Conservation (phyloP, 768 basidiomycete genomes). For the Roridomyces roridus region DNA sequence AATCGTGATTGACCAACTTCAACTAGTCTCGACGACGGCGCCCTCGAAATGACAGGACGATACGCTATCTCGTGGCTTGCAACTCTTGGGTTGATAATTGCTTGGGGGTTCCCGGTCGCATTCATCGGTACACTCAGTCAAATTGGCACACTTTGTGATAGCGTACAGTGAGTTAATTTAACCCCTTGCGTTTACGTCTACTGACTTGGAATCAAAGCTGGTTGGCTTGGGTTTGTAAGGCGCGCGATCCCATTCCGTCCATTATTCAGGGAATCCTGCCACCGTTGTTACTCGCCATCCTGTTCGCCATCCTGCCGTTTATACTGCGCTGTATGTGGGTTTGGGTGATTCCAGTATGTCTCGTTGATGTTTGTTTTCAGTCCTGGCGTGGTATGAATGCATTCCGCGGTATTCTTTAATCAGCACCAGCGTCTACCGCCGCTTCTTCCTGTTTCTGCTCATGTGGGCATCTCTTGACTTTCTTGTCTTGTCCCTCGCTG, state of each 20-base stretch:
- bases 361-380: constrained; percentile 32
- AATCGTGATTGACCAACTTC: background rate
- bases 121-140: constrained; percentile 73
- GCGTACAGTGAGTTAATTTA: constrained; percentile 43
- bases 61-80: constrained; percentile 60
- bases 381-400: constrained; percentile 71
- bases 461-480: constrained; percentile 40
- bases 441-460: constrained; percentile 73
- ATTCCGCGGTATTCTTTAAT: constrained; percentile 72
- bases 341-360: background rate
- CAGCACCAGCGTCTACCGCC: constrained; percentile 72
- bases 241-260: constrained; percentile 46
- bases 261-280: constrained; percentile 74
- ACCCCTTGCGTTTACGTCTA: background rate
- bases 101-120: constrained; percentile 70
- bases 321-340: constrained; percentile 57
- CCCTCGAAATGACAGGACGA: constrained; percentile 58
- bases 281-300: constrained; percentile 63
- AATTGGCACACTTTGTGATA: constrained; percentile 55
- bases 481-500: background rate
- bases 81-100: constrained; percentile 63
- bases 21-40: constrained; percentile 49
- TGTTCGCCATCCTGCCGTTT: constrained; percentile 67
- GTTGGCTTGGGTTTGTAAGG: constrained; percentile 63
- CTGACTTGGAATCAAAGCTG: constrained; percentile 41